Conservation (phyloP, 208 protist species). For the Crithidia sp. region DNA sequence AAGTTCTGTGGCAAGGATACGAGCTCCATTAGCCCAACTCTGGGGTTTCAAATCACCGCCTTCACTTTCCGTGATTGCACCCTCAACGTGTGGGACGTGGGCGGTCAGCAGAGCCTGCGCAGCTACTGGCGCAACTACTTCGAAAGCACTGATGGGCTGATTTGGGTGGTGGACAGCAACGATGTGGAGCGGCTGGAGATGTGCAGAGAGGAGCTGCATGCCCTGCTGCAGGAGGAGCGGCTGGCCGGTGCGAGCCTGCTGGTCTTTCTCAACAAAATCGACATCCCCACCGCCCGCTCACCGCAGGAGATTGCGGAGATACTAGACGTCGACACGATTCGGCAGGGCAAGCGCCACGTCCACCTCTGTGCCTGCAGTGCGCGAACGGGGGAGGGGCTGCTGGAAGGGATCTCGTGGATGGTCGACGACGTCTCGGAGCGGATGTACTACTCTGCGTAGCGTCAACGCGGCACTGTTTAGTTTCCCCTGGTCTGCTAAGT, state of each 20-base stretch:
- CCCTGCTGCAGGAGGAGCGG: constrained; percentile 96
- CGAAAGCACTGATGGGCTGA: constrained; percentile 95
- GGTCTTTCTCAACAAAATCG: constrained; percentile 99
- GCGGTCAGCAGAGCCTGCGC: constrained; percentile 99
- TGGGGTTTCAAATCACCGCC: constrained; percentile 99
- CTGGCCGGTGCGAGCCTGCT: constrained; percentile 98
- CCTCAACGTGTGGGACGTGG: constrained; percentile 99
- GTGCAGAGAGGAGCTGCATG: constrained; percentile 95
- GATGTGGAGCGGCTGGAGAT: constrained; percentile 91
- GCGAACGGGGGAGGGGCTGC: constrained; percentile 94
- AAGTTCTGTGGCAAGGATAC: constrained; percentile 99
- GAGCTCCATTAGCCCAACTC: constrained; percentile 96
- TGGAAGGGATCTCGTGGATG: constrained; percentile 99
- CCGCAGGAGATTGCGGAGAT: constrained; percentile 69
- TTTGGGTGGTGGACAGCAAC: constrained; percentile 98
- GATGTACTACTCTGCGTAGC: constrained; percentile 84
- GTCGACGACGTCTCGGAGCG: constrained; percentile 96
- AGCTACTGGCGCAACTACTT: constrained; percentile 99
- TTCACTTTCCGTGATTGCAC: constrained; percentile 96
- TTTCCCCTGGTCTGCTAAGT: not conserved
- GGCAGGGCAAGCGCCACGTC: constrained; percentile 92
- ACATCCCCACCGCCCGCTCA: constrained; percentile 90
- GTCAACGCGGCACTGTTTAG: not conserved
- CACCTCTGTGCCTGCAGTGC: constrained; percentile 96
- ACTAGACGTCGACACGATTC: constrained; percentile 82